These are phyloP conservation scores for Lepidium didymum DNA, from an alignment of 345 rosid genomes.

Conservation along the genomic window DNA sequence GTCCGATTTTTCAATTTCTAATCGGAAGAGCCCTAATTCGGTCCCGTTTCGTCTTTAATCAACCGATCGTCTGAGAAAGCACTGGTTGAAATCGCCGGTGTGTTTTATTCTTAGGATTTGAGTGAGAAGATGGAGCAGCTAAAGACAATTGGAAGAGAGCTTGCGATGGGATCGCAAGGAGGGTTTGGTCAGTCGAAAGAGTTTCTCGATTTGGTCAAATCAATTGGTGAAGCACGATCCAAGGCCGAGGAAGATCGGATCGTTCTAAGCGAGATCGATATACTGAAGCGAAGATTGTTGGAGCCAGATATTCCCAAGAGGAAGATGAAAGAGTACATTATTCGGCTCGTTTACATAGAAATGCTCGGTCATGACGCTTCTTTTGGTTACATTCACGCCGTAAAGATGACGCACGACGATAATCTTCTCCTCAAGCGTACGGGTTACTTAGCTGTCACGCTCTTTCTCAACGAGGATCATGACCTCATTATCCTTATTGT, in stretches of 20 bases:
- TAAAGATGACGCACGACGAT: conserved; percentile 98
- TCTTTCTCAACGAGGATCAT: conserved; percentile 90
- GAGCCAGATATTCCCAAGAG: conserved; percentile 91
- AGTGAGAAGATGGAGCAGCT: conserved; percentile 69
- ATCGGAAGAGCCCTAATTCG: not conserved
- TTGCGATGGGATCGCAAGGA: conserved; percentile 98
- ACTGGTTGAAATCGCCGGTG: not conserved
- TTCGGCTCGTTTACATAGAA: conserved; percentile 83
- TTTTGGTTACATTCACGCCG: conserved; percentile 96
- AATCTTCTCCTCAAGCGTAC: conserved; percentile 73
- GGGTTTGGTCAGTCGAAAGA: conserved; percentile 94
- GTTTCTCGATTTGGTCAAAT: conserved; percentile 92
- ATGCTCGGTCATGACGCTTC: conserved; percentile 99
- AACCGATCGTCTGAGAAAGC: not conserved
- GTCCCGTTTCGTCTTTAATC: not conserved
- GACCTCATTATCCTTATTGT: conserved; percentile 91
- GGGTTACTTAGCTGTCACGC: conserved; percentile 90
- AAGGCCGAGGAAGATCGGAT: conserved; percentile 98
- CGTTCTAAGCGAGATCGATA: conserved; percentile 85
- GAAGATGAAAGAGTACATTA: conserved; percentile 91
- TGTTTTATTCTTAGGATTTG: not conserved
- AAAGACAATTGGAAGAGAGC: conserved; percentile 95
- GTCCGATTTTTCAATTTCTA: not conserved
- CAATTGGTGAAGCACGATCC: conserved; percentile 98
- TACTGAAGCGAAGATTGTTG: conserved; percentile 70